Percentiles rank a stretch among this genome's conserved stretches.
Evolutionary conservation across 1,284 basidiomycete species (phyloP).

Genomic region (Cryptococcus jaspeensis): DNA sequence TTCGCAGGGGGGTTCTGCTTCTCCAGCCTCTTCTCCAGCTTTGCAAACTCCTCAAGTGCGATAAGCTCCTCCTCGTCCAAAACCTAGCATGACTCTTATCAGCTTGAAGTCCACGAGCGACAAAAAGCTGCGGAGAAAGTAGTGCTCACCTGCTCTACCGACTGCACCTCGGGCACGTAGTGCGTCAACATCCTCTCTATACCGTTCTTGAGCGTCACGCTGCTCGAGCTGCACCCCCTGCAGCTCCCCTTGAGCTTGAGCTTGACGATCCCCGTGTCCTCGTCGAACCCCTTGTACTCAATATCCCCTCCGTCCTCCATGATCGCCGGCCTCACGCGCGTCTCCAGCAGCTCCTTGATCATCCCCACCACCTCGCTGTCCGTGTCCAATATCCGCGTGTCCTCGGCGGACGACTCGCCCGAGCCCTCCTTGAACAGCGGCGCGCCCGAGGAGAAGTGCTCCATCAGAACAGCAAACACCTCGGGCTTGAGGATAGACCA

Average conservation of each 20-base stretch:
- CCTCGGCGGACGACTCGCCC: constrained; percentile 78
- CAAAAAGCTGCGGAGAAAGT: background rate
- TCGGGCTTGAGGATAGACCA: constrained; percentile 98
- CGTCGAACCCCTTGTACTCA: constrained; percentile 57
- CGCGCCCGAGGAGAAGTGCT: constrained; percentile 88
- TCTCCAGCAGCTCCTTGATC: constrained; percentile 97
- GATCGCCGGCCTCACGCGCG: constrained; percentile 90
- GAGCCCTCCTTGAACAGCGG: constrained; percentile 71
- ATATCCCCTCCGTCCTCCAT: constrained; percentile 64
- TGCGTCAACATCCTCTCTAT: constrained; percentile 99
- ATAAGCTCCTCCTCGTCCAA: constrained; percentile 87
- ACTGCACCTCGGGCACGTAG: constrained; percentile 96
- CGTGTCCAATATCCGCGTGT: constrained; percentile 92
- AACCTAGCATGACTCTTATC: constrained; percentile 56
- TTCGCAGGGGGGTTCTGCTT: constrained; percentile 50
- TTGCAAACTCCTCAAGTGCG: constrained; percentile 84
- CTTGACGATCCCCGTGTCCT: constrained; percentile 58
- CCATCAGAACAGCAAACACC: constrained; percentile 96
- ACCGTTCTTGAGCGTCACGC: constrained; percentile 91
- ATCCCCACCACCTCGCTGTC: constrained; percentile 98
- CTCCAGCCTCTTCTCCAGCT: constrained; percentile 77
- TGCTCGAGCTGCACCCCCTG: constrained; percentile 86
- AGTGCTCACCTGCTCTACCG: constrained; percentile 81
- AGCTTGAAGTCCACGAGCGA: constrained; percentile 6
- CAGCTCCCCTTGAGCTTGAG: constrained; percentile 96